Evolutionary conservation across 2,329 filamentous ascomycete genomes (phyloP).

Genomic region (Stachybotrys chlorohalonatus): DNA sequence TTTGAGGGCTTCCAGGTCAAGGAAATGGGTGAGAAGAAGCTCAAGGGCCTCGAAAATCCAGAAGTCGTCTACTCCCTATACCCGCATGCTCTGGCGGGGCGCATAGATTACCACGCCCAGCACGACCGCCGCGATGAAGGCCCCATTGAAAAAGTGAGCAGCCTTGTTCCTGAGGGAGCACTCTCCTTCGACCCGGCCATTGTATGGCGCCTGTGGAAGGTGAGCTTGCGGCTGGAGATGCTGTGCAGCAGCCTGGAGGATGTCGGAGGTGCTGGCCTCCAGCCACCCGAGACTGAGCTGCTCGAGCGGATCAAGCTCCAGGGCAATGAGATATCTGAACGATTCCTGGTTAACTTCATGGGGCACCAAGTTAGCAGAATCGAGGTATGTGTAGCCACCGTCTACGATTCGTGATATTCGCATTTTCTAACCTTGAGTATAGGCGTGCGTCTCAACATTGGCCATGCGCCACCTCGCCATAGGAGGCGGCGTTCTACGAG

Average conservation of each 20-base stretch:
- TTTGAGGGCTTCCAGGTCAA: slow-evolving; percentile 98
- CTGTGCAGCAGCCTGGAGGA: slow-evolving; percentile 83
- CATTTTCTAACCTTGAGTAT: not conserved
- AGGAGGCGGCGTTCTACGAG: slow-evolving; percentile 52
- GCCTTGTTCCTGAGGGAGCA: slow-evolving; percentile 54
- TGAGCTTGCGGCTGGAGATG: slow-evolving; percentile 85
- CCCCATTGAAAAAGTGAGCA: slow-evolving; percentile 38
- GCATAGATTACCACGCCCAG: slow-evolving; percentile 59
- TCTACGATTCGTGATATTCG: not conserved
- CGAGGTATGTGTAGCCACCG: slow-evolving; percentile 55
- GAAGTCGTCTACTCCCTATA: slow-evolving; percentile 95
- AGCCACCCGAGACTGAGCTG: slow-evolving; percentile 74
- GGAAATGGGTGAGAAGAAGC: slow-evolving; percentile 86
- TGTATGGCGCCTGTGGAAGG: slow-evolving; percentile 83
- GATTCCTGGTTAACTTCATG: slow-evolving; percentile 79
- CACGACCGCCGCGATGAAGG: slow-evolving; percentile 34
- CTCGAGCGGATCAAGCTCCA: slow-evolving; percentile 58
- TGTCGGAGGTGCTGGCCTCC: slow-evolving; percentile 51
- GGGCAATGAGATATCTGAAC: slow-evolving; percentile 80
- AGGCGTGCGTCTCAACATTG: slow-evolving; percentile 78
- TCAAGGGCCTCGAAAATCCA: slow-evolving; percentile 95
- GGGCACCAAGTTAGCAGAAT: slow-evolving; percentile 94
- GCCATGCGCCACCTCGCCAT: slow-evolving; percentile 69
- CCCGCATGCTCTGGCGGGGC: slow-evolving; percentile 75
- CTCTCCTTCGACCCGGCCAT: slow-evolving; percentile 71